Evolutionary conservation across 805 yeast species (phyloP).

Genomic region (Barnettozyma sp.): DNA sequence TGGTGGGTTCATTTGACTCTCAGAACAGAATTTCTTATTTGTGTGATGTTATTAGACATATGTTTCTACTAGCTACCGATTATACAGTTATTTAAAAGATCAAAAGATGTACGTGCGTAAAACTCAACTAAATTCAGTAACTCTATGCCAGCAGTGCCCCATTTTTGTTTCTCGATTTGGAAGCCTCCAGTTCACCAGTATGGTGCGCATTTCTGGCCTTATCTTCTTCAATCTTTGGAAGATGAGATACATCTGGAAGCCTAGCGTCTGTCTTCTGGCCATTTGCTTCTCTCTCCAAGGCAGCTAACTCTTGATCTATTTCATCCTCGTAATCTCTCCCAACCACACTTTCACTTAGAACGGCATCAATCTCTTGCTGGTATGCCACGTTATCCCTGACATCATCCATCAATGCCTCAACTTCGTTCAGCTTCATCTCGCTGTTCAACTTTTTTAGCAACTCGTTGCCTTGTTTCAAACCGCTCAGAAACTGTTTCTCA

Average conservation of each 20-base stretch:
- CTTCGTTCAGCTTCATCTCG: slow-evolving; percentile 70
- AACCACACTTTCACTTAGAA: slow-evolving; percentile 34
- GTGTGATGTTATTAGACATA: no score
- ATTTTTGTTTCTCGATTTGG: no score
- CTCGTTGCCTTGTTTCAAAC: slow-evolving; percentile 72
- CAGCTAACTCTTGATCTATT: slow-evolving; percentile 88
- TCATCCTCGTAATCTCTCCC: slow-evolving; percentile 65
- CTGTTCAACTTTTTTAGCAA: slow-evolving; percentile 68
- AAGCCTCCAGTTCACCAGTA: no score
- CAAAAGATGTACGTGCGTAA: no score
- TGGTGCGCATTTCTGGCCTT: slow-evolving; percentile 4
- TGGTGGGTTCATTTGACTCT: no score
- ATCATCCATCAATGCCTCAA: slow-evolving; percentile 81
- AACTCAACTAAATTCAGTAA: not conserved
- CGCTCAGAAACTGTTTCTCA: slow-evolving; percentile 77
- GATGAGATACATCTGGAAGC: slow-evolving; percentile 6
- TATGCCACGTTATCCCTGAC: slow-evolving; percentile 73
- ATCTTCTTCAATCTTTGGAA: slow-evolving; percentile 3
- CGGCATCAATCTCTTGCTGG: slow-evolving; percentile 64
- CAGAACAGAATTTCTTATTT: no score
- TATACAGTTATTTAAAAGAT: no score
- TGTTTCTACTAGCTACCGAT: slow-evolving; percentile 1
- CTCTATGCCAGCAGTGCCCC: not conserved
- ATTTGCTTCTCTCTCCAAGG: slow-evolving; percentile 72
- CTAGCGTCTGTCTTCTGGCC: not conserved